Evolutionary conservation across 441 rosid genomes (phyloP), one percentile per base, ranked within the genome.

Genomic region (Corymbia calophylla): DNA sequence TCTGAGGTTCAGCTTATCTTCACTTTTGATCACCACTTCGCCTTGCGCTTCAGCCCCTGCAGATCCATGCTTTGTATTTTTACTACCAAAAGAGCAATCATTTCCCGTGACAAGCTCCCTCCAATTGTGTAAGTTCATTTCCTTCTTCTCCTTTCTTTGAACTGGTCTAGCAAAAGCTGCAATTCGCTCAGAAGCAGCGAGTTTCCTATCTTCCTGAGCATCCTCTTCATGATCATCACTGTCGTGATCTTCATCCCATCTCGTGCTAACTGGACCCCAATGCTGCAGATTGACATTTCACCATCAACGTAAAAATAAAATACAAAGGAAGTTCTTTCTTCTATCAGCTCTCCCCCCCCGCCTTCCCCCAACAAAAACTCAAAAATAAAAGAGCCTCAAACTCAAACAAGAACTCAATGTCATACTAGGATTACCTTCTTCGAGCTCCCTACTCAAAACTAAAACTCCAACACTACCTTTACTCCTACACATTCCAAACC

Each of bases 151-250:
- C 92, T 95, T 98, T 95, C 96, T 95, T 90, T 92, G 92, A 17
- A 97, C 93, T 25, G 97, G 97, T 88, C 93, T 89, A 88, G 99
- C 99, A 91, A 95, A 95, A 90, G 93, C 94, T 53, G 98, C 92
- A 23, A 93, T 35, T 48, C 90, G 89, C 44, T 91, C 92, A 62
- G 93, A 88, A 60, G 92, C 92, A 89, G 90, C 92, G 91, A 92
- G 80, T 64, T 91, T 93, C 84, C 88, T 90, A 84, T 94, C 93
- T 89, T 91, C 95, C 35, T 88, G 93, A 44, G 87, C 93, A 55
- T 92, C 94, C 80, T 89, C 93, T 31, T 80, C 90, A 86, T 53
- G 86, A 60, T 91, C 92, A 66, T 70, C 93, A 88, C 18, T 87
- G 84, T 7, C 89, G 18, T 17, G 81, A 49, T 87, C 85, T 60